Percentiles rank a stretch among this genome's conserved stretches.
These are phyloP conservation scores for Mycena maculata DNA, from an alignment of 768 basidiomycete genomes.

Conservation along the genomic window DNA sequence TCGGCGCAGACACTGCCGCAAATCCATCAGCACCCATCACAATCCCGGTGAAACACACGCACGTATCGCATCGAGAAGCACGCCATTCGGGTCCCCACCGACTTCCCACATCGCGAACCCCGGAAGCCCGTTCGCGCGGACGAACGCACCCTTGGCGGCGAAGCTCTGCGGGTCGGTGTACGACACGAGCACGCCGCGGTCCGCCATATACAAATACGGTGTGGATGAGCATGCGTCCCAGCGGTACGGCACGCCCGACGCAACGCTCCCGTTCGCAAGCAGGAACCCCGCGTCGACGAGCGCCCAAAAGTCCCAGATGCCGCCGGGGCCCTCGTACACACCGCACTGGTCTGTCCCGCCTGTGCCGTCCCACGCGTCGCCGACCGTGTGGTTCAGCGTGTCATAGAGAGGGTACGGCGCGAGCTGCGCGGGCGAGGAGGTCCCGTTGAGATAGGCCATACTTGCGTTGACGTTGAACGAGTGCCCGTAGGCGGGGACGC, in stretches of 20 bases:
- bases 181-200: conserved; percentile 58
- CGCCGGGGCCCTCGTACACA: conserved; percentile 58
- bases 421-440: conserved; percentile 39
- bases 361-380: conserved; percentile 73
- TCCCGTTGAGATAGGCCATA: conserved; percentile 53
- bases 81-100: conserved; percentile 68
- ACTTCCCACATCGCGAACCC: conserved; percentile 83
- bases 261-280: conserved; percentile 57
- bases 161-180: conserved; percentile 59
- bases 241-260: conserved; percentile 60
- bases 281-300: conserved; percentile 69
- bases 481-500: conserved; percentile 87
- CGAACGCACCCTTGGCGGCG: conserved; percentile 67
- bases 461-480: conserved; percentile 67
- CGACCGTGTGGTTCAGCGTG: conserved; percentile 57
- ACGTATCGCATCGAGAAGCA: conserved; percentile 48
- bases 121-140: conserved; percentile 59
- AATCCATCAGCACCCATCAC: neutral
- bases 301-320: conserved; percentile 73
- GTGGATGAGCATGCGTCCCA: conserved; percentile 81
- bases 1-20: conserved; percentile 26
- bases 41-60: neutral
- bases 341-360: conserved; percentile 71
- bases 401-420: conserved; percentile 67
- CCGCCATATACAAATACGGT: conserved; percentile 58